These are phyloP conservation scores for Tylopilus sp. DNA, from an alignment of 768 basidiomycete species.

Conservation along the genomic window DNA sequence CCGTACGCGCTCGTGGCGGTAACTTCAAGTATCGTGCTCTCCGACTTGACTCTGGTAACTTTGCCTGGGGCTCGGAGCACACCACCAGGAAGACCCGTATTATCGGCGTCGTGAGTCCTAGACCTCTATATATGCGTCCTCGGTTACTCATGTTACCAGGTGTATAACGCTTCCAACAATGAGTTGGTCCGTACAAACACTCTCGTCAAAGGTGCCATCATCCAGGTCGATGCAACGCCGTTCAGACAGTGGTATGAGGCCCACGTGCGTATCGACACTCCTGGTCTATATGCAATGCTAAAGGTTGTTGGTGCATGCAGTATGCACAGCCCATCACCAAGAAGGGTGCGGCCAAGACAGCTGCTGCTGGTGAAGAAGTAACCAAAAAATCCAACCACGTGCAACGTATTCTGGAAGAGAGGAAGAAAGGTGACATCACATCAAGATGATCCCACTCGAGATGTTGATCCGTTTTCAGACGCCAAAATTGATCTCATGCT, in stretches of 20 bases:
- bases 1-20: constrained; percentile 93
- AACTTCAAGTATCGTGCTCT: constrained; percentile 95
- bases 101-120: constrained; percentile 81
- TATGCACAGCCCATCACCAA: constrained; percentile 95
- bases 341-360: constrained; percentile 63
- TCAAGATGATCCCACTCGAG: not conserved
- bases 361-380: constrained; percentile 46
- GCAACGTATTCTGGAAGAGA: constrained; percentile 81
- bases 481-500: constrained; percentile 90
- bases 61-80: constrained; percentile 97
- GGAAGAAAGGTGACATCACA: constrained; percentile 73
- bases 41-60: constrained; percentile 95
- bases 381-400: constrained; percentile 89
- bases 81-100: constrained; percentile 94
- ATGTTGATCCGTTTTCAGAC: constrained; percentile 42
- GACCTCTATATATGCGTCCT: not conserved
- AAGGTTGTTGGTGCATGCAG: constrained; percentile 37
- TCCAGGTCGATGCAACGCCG: constrained; percentile 96
- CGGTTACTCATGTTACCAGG: constrained; percentile 41
- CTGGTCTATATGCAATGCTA: not conserved
- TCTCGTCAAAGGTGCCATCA: constrained; percentile 93
- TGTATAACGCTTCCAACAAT: constrained; percentile 99
- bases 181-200: constrained; percentile 99
- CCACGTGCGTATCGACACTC: constrained; percentile 61
- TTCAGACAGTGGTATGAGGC: constrained; percentile 99